A percentile compares a stretch with the other conserved stretches of the same genome.
Evolutionary conservation across 2,329 filamentous ascomycete genomes (phyloP).

Genomic region (Stachybotrys echinatus): DNA sequence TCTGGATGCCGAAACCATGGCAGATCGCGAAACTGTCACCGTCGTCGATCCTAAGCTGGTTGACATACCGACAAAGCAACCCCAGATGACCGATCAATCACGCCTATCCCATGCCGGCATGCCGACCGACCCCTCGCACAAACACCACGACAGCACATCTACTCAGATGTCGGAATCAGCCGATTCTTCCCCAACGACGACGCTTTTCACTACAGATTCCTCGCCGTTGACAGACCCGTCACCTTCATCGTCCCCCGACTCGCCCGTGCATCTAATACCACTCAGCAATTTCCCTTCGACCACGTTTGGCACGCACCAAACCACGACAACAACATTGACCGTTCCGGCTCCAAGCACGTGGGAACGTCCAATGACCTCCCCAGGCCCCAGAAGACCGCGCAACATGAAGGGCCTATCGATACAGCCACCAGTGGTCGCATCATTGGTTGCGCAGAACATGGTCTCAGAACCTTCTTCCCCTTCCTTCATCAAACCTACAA

Average conservation of each 20-base stretch:
- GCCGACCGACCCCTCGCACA: slow-evolving; percentile 50
- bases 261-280: slow-evolving; percentile 69
- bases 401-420: slow-evolving; percentile 84
- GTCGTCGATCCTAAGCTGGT: slow-evolving; percentile 49
- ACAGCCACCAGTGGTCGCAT: slow-evolving; percentile 52
- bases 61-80: slow-evolving; percentile 32
- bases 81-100: slow-evolving; percentile 27
- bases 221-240: slow-evolving; percentile 86
- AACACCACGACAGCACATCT: slow-evolving; percentile 72
- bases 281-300: slow-evolving; percentile 63
- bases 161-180: slow-evolving; percentile 77
- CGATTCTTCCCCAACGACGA: slow-evolving; percentile 92
- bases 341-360: slow-evolving; percentile 36
- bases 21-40: slow-evolving; percentile 47
- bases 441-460: slow-evolving; percentile 41
- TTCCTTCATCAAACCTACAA: slow-evolving; percentile 74
- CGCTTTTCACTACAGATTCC: slow-evolving; percentile 86
- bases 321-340: slow-evolving; percentile 30
- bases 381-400: slow-evolving; percentile 65
- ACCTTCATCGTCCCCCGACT: slow-evolving; percentile 88
- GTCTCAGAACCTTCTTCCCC: slow-evolving; percentile 66
- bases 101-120: slow-evolving; percentile 34
- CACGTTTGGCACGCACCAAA: slow-evolving; percentile 44
- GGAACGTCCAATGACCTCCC: slow-evolving; percentile 60
- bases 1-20: slow-evolving; percentile 52